These are phyloP conservation scores for Trypanosoma cruzi DNA, from an alignment of 208 protist genomes.

Conservation along the genomic window DNA sequence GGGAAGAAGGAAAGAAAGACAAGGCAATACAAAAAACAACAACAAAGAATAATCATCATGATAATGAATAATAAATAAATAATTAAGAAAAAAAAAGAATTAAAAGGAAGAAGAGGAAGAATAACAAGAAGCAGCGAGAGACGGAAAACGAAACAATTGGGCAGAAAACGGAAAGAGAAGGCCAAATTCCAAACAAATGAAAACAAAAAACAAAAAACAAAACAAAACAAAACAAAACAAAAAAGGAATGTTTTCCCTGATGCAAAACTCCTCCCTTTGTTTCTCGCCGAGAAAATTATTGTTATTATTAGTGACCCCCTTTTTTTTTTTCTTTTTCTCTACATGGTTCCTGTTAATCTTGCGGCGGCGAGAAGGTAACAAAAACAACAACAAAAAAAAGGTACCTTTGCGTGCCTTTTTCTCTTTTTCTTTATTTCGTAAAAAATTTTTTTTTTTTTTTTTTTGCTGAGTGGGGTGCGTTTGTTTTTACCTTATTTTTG, in stretches of 20 bases:
- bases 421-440: background rate
- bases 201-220: background rate
- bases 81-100: no score
- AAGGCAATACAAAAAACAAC: background rate
- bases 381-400: slow-evolving; percentile 4
- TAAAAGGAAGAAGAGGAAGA: no score
- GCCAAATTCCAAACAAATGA: no score
- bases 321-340: slow-evolving; percentile 1
- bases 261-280: background rate
- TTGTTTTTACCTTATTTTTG: slow-evolving; percentile 1
- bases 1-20: background rate
- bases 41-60: background rate
- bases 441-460: slow-evolving; percentile 3
- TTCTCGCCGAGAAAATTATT: background rate
- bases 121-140: no score
- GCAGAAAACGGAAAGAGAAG: no score
- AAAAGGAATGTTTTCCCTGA: background rate
- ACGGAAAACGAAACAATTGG: background rate
- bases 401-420: background rate
- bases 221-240: background rate
- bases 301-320: background rate
- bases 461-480: slow-evolving; percentile 1
- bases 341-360: background rate
- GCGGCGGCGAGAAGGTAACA: background rate
- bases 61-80: no score